Evolutionary conservation across 2,329 filamentous ascomycete species (phyloP).

Genomic region (Lecanicillium sp.): DNA sequence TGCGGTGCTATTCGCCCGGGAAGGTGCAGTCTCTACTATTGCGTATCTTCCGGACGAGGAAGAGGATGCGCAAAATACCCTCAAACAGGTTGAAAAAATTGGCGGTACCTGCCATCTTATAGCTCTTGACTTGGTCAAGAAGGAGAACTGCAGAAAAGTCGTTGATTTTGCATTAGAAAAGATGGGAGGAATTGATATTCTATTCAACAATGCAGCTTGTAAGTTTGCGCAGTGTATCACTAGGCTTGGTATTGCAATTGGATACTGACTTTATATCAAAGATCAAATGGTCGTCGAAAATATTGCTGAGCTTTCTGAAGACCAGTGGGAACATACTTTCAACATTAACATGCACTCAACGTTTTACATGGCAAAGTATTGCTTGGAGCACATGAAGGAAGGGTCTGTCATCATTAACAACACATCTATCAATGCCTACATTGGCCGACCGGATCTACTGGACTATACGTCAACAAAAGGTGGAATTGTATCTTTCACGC

Average conservation of each 20-base stretch:
- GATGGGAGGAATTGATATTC: constrained; percentile 66
- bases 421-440: constrained; percentile 76
- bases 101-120: constrained; percentile 61
- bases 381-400: constrained; percentile 65
- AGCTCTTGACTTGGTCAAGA: constrained; percentile 57
- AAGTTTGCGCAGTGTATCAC: constrained; percentile 32
- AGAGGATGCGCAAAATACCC: constrained; percentile 68
- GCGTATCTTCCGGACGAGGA: constrained; percentile 71
- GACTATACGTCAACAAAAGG: constrained; percentile 80
- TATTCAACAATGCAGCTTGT: constrained; percentile 69
- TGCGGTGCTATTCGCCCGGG: constrained; percentile 73
- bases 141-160: constrained; percentile 62
- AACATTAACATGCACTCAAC: constrained; percentile 77
- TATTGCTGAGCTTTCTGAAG: constrained; percentile 65
- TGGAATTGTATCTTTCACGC: constrained; percentile 73
- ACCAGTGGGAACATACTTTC: constrained; percentile 76
- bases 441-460: constrained; percentile 71
- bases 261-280: constrained; percentile 10
- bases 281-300: constrained; percentile 59
- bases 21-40: constrained; percentile 69
- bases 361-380: constrained; percentile 76
- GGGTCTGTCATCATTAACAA: constrained; percentile 81
- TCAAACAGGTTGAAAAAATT: constrained; percentile 60
- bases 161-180: constrained; percentile 60
- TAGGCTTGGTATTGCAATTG: no score